These are phyloP conservation scores for Microcos paniculata DNA, from an alignment of 345 rosid genomes.

Conservation along the genomic window DNA sequence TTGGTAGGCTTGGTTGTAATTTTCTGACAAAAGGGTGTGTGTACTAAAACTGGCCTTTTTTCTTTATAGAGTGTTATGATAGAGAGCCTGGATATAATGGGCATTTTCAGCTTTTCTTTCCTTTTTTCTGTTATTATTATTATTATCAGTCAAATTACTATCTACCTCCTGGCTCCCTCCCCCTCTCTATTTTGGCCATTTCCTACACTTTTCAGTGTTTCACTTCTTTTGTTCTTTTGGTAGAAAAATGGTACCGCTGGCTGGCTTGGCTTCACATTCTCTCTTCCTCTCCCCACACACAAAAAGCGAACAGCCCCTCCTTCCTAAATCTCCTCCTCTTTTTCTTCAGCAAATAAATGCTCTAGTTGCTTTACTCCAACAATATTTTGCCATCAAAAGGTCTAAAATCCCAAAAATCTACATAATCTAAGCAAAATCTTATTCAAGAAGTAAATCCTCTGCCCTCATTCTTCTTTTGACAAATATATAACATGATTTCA, in stretches of 20 bases:
- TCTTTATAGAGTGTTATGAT: constrained; percentile 18
- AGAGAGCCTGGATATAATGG: constrained; percentile 11
- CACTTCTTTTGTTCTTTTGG: background rate
- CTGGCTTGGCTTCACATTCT: background rate
- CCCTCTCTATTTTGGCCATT: background rate
- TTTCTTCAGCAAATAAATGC: background rate
- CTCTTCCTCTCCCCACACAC: background rate
- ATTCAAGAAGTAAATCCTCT: too few species aligned
- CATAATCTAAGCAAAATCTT: too few species aligned
- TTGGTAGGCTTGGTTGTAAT: constrained; percentile 32
- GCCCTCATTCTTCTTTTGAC: too few species aligned
- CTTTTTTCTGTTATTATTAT: background rate
- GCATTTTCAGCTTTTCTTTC: constrained; percentile 9
- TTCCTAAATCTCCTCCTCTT: background rate
- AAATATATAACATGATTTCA: too few species aligned
- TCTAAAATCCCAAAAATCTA: too few species aligned
- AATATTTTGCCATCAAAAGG: too few species aligned
- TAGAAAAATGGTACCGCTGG: background rate
- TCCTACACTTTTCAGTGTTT: background rate
- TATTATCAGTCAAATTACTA: background rate
- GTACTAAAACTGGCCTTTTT: constrained; percentile 29
- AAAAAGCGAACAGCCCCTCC: background rate
- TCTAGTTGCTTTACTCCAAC: background rate
- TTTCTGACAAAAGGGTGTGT: constrained; percentile 38
- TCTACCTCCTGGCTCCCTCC: background rate